These are phyloP conservation scores for Calycina herbarum DNA, from an alignment of 2,329 filamentous ascomycete genomes.

Conservation along the genomic window DNA sequence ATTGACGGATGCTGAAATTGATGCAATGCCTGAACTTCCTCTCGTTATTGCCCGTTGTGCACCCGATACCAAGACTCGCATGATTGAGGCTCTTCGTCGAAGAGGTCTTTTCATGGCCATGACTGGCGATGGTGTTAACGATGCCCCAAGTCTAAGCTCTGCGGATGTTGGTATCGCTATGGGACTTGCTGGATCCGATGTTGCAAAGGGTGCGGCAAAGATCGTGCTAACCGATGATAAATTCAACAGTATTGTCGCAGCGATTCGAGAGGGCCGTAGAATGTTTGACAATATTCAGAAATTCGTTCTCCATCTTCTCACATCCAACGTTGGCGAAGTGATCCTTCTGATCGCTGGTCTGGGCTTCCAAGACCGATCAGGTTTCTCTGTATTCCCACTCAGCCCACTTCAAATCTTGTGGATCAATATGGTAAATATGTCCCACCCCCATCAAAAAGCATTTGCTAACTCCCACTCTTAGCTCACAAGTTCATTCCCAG, in stretches of 20 bases:
- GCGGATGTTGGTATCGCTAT: conserved; percentile 61
- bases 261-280: conserved; percentile 52
- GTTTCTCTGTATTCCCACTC: conserved; percentile 57
- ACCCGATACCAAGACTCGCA: conserved; percentile 53
- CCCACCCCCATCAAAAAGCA: neutral
- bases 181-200: conserved; percentile 60
- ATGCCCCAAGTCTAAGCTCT: conserved; percentile 52
- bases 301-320: conserved; percentile 56
- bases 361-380: conserved; percentile 54
- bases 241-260: conserved; percentile 53
- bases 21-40: conserved; percentile 49
- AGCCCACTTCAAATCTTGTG: conserved; percentile 60
- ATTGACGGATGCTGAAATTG: conserved; percentile 50
- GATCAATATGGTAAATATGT: conserved; percentile 55
- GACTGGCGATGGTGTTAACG: conserved; percentile 59
- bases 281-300: conserved; percentile 58
- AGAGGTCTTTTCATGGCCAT: conserved; percentile 52
- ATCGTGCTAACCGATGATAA: conserved; percentile 57
- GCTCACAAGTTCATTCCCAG: conserved; percentile 58
- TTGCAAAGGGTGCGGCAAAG: conserved; percentile 59
- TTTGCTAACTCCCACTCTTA: neutral
- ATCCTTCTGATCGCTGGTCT: conserved; percentile 57
- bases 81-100: conserved; percentile 55
- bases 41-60: conserved; percentile 56
- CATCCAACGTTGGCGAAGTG: conserved; percentile 58